phyloP scores from a whole-genome alignment of 257 asterid species.

The Plantago elongata region DNA sequence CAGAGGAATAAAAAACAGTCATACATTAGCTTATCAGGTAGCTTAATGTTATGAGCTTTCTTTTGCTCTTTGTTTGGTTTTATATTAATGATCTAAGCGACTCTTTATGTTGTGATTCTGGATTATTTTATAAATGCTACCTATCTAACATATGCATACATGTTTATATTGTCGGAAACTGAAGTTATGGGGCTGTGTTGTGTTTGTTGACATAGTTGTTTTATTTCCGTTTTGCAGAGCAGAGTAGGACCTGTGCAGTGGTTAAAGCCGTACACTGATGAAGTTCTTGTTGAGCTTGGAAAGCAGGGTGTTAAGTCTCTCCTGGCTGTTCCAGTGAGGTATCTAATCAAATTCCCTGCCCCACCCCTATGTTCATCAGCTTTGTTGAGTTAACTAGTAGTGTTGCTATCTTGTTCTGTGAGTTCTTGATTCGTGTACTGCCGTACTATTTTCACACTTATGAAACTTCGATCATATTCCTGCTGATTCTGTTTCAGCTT shows the following conservation, averaged over 20 bases:
- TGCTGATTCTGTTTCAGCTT: no score
- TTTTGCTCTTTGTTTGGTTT: background rate
- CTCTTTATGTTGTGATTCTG: no score
- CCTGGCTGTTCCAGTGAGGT: constrained; percentile 95
- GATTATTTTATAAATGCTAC: no score
- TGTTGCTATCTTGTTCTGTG: no score
- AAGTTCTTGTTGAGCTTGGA: constrained; percentile 95
- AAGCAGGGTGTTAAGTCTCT: constrained; percentile 78
- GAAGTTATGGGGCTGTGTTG: background rate
- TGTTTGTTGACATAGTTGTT: background rate
- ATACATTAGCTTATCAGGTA: constrained; percentile 95
- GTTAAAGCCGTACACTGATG: constrained; percentile 96
- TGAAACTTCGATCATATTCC: no score
- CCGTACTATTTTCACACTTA: no score
- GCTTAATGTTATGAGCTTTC: constrained; percentile 16
- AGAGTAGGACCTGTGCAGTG: constrained; percentile 99
- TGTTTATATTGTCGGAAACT: background rate
- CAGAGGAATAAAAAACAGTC: constrained; percentile 60
- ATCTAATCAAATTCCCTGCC: background rate
- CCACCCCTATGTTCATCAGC: background rate
- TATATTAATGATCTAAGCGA: background rate
- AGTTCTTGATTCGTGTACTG: no score
- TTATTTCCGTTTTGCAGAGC: constrained; percentile 44
- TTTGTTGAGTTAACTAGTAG: no score
- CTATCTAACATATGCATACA: no score